These are phyloP conservation scores for Funneliformis caledonium DNA, from an alignment of 371 early-diverging fungal genomes.

Conservation along the genomic window DNA sequence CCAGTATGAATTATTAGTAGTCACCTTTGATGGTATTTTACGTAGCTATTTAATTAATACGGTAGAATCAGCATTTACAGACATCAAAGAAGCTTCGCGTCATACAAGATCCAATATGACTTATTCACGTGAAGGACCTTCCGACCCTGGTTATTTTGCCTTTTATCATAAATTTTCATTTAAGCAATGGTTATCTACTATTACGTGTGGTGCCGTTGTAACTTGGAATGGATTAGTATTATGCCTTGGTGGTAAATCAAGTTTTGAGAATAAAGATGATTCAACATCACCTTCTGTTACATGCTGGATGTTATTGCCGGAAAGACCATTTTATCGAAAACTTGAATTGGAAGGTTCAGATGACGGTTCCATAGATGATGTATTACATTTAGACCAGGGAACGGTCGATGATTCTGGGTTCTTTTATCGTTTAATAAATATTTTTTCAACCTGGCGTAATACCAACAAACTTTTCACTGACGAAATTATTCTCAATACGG, in stretches of 20 bases:
- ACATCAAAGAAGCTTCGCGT: conserved; percentile 32
- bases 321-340: conserved; percentile 43
- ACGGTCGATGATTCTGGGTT: conserved; percentile 34
- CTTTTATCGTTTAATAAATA: conserved; percentile 41
- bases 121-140: conserved; percentile 46
- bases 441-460: conserved; percentile 45
- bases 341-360: conserved; percentile 41
- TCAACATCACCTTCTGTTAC: conserved; percentile 28
- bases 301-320: conserved; percentile 43
- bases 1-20: conserved; percentile 48
- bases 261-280: conserved; percentile 26
- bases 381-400: conserved; percentile 4
- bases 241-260: conserved; percentile 48
- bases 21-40: conserved; percentile 49
- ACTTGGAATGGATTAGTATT: conserved; percentile 42
- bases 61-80: conserved; percentile 35
- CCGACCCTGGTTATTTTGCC: conserved; percentile 50
- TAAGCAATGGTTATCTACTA: conserved; percentile 46
- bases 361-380: conserved; percentile 9
- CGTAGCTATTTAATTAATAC: conserved; percentile 53
- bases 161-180: conserved; percentile 50
- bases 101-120: conserved; percentile 38
- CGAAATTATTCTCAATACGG: conserved; percentile 43
- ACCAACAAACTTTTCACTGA: conserved; percentile 43
- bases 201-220: conserved; percentile 48